Percentiles rank a stretch among this genome's conserved stretches.
Conservation (phyloP, 495 filamentous ascomycete genomes). For the Saxispiralis lemnorum region DNA sequence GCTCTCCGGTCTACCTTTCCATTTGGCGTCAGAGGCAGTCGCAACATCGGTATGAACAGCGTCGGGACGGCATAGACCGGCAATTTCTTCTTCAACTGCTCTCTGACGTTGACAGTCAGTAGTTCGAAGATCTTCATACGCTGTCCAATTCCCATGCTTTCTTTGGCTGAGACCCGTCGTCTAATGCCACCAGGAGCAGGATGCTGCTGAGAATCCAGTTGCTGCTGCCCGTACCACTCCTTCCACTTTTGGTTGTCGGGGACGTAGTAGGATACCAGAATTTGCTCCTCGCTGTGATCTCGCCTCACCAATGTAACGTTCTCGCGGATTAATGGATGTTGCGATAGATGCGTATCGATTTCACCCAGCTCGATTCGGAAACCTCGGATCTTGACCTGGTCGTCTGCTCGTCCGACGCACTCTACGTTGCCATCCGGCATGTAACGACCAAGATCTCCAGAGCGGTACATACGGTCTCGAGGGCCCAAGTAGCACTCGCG, state of each 20-base stretch:
- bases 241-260: constrained; percentile 60
- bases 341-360: constrained; percentile 70
- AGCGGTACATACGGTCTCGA: constrained; percentile 70
- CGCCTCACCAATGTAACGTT: constrained; percentile 74
- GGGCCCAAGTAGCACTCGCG: constrained; percentile 63
- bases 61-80: constrained; percentile 69
- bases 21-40: constrained; percentile 81
- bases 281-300: constrained; percentile 81
- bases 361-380: constrained; percentile 92
- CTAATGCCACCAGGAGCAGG: constrained; percentile 33
- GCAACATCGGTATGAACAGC: constrained; percentile 59
- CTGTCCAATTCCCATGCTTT: constrained; percentile 11
- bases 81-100: constrained; percentile 57
- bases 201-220: constrained; percentile 34
- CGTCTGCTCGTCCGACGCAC: constrained; percentile 55
- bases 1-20: constrained; percentile 85
- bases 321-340: constrained; percentile 64
- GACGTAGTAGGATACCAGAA: constrained; percentile 77
- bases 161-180: constrained; percentile 16
- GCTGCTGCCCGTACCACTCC: constrained; percentile 37
- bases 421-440: constrained; percentile 45
- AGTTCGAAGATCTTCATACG: constrained; percentile 35
- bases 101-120: constrained; percentile 39
- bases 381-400: constrained; percentile 89
- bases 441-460: constrained; percentile 65